phyloP scores from a whole-genome alignment of 768 basidiomycete species.

The Pulveroboletus ravenelii region DNA sequence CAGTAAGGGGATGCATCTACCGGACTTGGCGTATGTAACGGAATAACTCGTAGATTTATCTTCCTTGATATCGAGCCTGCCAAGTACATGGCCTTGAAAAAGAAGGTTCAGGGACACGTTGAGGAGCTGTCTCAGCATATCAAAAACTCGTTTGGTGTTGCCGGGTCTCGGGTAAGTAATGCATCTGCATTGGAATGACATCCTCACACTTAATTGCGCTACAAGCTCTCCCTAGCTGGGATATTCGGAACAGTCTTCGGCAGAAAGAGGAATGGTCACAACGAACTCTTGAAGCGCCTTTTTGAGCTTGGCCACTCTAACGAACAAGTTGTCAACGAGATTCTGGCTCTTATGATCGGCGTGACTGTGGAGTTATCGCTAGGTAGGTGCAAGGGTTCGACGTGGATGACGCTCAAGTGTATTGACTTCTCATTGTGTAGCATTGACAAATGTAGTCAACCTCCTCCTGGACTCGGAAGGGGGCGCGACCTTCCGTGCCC shows the following conservation, averaged over 20 bases:
- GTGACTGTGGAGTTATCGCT: constrained; percentile 66
- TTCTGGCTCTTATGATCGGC: constrained; percentile 67
- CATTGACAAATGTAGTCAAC: constrained; percentile 62
- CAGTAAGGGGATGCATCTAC: constrained; percentile 35
- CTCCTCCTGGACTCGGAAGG: constrained; percentile 54
- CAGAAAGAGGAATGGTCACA: constrained; percentile 38
- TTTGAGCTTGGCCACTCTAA: constrained; percentile 50
- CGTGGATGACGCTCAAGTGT: not conserved
- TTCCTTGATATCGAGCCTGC: constrained; percentile 68
- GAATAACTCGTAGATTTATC: constrained; percentile 48
- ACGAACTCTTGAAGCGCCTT: constrained; percentile 54
- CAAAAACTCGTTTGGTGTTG: constrained; percentile 43
- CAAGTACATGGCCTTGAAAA: constrained; percentile 51
- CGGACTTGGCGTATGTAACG: not conserved
- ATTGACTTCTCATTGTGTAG: constrained; percentile 31
- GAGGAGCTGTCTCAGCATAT: constrained; percentile 53
- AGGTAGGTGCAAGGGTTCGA: constrained; percentile 35
- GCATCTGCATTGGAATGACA: not conserved
- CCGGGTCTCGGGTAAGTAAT: constrained; percentile 40
- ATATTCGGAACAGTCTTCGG: constrained; percentile 49
- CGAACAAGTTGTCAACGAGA: constrained; percentile 62
- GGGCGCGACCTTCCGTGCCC: constrained; percentile 33
- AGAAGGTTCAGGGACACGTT: constrained; percentile 49
- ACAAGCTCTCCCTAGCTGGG: constrained; percentile 32
- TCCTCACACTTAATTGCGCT: not conserved